These are phyloP conservation scores for Linum lewisii DNA, from an alignment of 345 rosid genomes.

Conservation along the genomic window DNA sequence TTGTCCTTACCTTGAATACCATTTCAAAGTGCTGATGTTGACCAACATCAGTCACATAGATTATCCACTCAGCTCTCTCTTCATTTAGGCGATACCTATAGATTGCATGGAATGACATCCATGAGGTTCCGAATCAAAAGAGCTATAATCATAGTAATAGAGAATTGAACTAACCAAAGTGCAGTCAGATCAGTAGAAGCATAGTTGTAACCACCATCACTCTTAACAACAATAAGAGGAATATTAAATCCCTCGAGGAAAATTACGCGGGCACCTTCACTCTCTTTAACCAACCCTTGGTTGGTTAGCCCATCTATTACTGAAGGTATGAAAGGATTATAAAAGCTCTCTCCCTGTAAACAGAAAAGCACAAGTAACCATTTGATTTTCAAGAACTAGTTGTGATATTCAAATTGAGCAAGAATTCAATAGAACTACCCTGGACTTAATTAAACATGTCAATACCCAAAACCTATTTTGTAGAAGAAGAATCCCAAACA, in stretches of 20 bases:
- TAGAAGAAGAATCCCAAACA: neutral
- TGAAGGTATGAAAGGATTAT: slow-evolving; percentile 63
- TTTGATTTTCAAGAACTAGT: neutral
- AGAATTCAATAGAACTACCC: neutral
- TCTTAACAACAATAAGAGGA: slow-evolving; percentile 94
- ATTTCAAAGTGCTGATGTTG: slow-evolving; percentile 91
- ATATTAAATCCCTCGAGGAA: slow-evolving; percentile 60
- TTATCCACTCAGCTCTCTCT: slow-evolving; percentile 95
- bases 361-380: neutral
- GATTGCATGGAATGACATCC: slow-evolving; percentile 7
- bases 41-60: slow-evolving; percentile 94
- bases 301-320: slow-evolving; percentile 44
- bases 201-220: slow-evolving; percentile 93
- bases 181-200: slow-evolving; percentile 95
- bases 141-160: neutral
- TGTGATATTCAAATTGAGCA: neutral
- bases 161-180: slow-evolving; percentile 53
- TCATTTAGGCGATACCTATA: slow-evolving; percentile 83
- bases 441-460: neutral
- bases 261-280: slow-evolving; percentile 90
- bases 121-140: neutral
- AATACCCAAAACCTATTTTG: neutral
- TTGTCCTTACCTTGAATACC: slow-evolving; percentile 68
- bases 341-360: slow-evolving; percentile 94
- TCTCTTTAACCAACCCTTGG: slow-evolving; percentile 71